A percentile compares a stretch with the other conserved stretches of the same genome.
phyloP scores from a whole-genome alignment of 2,329 filamentous ascomycete species.

The Fusarium udum region DNA sequence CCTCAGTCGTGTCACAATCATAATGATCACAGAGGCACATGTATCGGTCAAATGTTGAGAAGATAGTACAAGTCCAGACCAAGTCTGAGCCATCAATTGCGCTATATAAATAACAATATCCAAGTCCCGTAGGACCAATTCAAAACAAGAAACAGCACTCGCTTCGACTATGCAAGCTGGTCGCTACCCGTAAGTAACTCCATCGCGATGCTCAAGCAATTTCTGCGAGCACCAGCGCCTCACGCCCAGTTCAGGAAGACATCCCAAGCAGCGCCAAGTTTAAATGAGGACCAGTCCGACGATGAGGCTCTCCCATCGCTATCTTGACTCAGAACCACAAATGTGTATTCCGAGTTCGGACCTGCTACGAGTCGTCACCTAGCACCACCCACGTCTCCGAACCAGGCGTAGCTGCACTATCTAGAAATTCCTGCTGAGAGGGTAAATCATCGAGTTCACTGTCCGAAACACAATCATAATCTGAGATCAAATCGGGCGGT shows the following conservation, averaged over 20 bases:
- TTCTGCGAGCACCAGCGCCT: conserved; percentile 41
- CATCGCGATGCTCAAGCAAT: conserved; percentile 41
- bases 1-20: background rate
- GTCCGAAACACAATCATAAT: conserved; percentile 52
- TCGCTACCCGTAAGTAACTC: background rate
- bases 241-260: conserved; percentile 11
- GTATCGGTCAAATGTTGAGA: background rate
- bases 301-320: conserved; percentile 45
- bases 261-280: conserved; percentile 32
- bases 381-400: conserved; percentile 55
- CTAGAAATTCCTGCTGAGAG: conserved; percentile 45
- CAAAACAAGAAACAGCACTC: conserved; percentile 23
- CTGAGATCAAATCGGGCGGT: conserved; percentile 48
- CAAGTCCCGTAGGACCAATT: background rate
- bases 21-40: background rate
- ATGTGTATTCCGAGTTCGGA: conserved; percentile 49
- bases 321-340: conserved; percentile 39
- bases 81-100: conserved; percentile 2
- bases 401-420: conserved; percentile 41
- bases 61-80: background rate
- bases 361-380: conserved; percentile 58
- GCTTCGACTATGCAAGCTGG: conserved; percentile 37
- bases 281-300: conserved; percentile 52
- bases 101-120: conserved; percentile 7
- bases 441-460: conserved; percentile 48